Evolutionary conservation across 2,329 filamentous ascomycete species (phyloP), one percentile per base, ranked within the genome.

Genomic region (Colletotrichum tofieldiae): DNA sequence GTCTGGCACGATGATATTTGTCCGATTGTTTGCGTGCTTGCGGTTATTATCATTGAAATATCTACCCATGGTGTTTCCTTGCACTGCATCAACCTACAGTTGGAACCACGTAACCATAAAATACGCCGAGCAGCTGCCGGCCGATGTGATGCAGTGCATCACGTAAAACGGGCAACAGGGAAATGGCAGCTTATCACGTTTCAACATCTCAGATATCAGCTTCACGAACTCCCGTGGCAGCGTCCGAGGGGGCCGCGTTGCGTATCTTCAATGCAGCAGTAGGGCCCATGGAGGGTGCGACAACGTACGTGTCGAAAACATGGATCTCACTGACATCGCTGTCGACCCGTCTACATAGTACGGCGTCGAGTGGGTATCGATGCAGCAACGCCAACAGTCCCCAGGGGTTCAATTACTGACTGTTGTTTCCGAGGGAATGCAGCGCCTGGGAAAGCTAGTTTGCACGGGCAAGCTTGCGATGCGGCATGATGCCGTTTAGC

Each of bases 331-430:
- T 35, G 56, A 69, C 23, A 37, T 56, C 45, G 55, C 59, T 41
- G 39, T 65, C 5, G 45, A 72, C 18, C 70, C 45, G 6, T 43
- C 65, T 4, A 26, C 23, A 26, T 26, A 26, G 23, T 26, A 58
- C 45, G 16, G 37, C 59, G 5, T n/a, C 70, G 3, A 54, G 8
- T 8, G 52, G n/a, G 20, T 68, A 61, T 9, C 59, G 26, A 9
- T 69, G 52, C 70, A 65, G 70, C 52, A 69, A 69, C 37, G 37
- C 68, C 41, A 68, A 69, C 39, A 43, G 51, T 20, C 65, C 54
- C 9, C 16, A 61, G 35, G 65, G 59, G 6, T 62, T 71, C 32
- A n/a, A 12, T 20, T 65, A 41, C 16, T 58, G 23, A 32, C 7
- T 29, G 14, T 55, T 11, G 37, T 41, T 23, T 7, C 32, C 5